Base-by-base conservation (phyloP, 202 grass and related monocot species). In the Bolboschoenoplectus hybrid region DNA sequence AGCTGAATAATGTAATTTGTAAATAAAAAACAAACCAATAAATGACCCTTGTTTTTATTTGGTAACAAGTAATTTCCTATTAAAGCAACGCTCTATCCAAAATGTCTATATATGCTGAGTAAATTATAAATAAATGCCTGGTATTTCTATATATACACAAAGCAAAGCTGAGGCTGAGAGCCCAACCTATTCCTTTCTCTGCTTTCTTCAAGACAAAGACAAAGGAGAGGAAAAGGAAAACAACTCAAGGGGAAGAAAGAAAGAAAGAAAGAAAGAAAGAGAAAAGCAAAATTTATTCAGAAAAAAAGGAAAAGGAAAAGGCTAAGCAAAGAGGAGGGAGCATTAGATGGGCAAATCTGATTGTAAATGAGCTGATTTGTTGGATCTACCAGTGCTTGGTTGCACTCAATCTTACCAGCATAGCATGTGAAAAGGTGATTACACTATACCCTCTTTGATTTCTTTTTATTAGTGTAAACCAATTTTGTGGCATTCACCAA, bases 61-160 rank as follows among this genome's bases (percentile, higher is more conserved):
- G 65, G 82, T 84, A 84, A 84, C 35, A 66, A 68, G 81, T 84
- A 84, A 84, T 26, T 84, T 67, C 55, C 63, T 43, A 84, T 43
- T 84, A 71, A 84, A 43, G 64, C 47, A 70, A 71, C 70, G 17
- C 65, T 55, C 51, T 84, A 72, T 84, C 82, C 65, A 72, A 84
- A 84, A 55, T 65, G 8, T 47, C 65, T 56, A 9, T 26, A 26
- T 26, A 26, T 57, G 46, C 64, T 53, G 46, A 60, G 60, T 82
- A 68, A 84, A 68, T 26, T 26, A 26, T 40, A 41, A 58, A 57
- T 39, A 79, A 79, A 58, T 80, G 16, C 53, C 17, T 80, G 14
- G 8, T 84, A 86, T 66, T 77, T 86, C 69, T 86, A 86, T 86
- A 86, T 86, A 86, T 67, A 86, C 51, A 78, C 16, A 86, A 51